Evolutionary conservation across 2,329 filamentous ascomycete species (phyloP), one percentile per base, ranked within the genome.

Genomic region (Rhynchosporium agropyri): DNA sequence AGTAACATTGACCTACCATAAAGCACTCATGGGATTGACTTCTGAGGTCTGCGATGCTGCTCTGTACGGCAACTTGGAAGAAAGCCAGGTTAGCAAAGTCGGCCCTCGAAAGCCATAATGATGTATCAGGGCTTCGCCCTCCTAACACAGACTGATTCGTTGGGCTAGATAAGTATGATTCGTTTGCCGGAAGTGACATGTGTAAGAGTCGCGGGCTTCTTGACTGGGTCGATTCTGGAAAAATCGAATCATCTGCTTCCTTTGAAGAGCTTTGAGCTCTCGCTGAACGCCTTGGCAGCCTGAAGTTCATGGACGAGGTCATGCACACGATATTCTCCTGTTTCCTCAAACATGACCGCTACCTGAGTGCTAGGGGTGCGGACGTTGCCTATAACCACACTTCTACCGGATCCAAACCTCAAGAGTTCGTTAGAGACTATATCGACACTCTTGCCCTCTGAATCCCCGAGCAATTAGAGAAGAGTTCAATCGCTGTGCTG

Each of bases 11-110:
- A 20, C 40, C 3, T 60, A 43, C 46, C 56, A 63, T 42, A 60
- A 56, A 56, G 49, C 49, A 6, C 26, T 63, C 2, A 15, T 63
- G 5, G 56, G 38, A 4, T 50, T 60, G 5, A 46, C 53, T 20
- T 63, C 50, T 6, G 31, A 50, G 5, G 60, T 43, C 42, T 60
- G 56, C 36, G 49, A 63, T 33, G 56, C 36, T 42, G 46, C 48
- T 15, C n/a, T 51, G 26, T 60, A 43, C 46, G 15, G n/a, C 3
- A n/a, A n/a, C 7, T 43, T 43, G 3, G 15, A 43, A 43, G 42
- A 43, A 15, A 43, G 42, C 12, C 42, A 43, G 13, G 42, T n/a
- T 1, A n/a, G 13, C 8, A 43, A 13, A 20, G 33, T 10, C 9
- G 3, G 5, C 3, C 20, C 5, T 36, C 33, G 9, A 36, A 36